These are phyloP conservation scores for Pyrus pyrifolia DNA, from an alignment of 306 rosid genomes.

Conservation along the genomic window DNA sequence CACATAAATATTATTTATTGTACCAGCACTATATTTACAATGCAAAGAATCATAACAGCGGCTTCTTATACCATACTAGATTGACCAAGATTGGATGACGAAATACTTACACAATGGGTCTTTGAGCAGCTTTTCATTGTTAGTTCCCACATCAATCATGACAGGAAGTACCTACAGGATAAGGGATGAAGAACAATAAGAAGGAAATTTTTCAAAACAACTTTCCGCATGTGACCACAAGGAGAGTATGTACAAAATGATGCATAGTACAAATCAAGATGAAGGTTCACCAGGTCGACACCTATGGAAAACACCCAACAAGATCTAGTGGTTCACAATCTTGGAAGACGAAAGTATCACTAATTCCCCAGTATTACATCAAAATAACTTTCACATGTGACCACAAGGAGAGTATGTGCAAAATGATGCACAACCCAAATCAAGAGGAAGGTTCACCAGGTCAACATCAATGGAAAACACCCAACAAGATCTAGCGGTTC, in stretches of 20 bases:
- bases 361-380: neutral
- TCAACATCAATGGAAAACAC: neutral
- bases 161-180: conserved; percentile 80
- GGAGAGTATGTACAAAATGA: neutral
- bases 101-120: conserved; percentile 76
- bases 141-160: conserved; percentile 97
- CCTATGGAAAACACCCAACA: neutral
- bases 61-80: neutral
- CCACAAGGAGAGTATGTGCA: neutral
- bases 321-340: neutral
- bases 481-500: neutral
- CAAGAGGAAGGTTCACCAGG: conserved; percentile 1
- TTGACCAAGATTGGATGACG: conserved; percentile 15
- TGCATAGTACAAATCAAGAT: neutral
- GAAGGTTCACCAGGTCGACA: neutral
- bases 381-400: neutral
- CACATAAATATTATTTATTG: neutral
- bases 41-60: neutral
- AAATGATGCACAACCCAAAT: neutral
- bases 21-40: neutral
- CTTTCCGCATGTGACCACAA: neutral
- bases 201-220: neutral
- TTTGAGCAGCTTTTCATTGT: conserved; percentile 72
- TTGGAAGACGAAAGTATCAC: neutral
- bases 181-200: neutral